Conservation (phyloP, 768 basidiomycete genomes). For the Daedaleopsis nitida region DNA sequence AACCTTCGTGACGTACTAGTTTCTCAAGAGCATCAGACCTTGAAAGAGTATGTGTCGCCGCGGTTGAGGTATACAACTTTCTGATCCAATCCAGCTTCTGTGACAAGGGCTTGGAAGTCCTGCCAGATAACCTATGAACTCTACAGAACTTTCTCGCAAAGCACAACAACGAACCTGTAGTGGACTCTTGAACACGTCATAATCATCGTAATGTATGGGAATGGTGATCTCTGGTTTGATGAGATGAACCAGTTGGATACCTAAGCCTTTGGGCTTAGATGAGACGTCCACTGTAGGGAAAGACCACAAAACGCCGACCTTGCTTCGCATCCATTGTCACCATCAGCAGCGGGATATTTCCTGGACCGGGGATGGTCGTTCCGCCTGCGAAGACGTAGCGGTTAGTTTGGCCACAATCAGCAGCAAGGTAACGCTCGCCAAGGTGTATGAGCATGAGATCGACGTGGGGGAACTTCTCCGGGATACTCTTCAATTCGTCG, state of each 20-base stretch:
- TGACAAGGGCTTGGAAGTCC: conserved; percentile 34
- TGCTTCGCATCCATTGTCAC: conserved; percentile 38
- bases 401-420: neutral
- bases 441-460: conserved; percentile 36
- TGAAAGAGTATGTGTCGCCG: conserved; percentile 31
- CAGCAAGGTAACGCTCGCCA: neutral
- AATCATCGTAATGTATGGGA: conserved; percentile 34
- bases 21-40: neutral
- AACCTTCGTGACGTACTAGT: neutral
- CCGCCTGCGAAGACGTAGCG: conserved; percentile 24
- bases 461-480: conserved; percentile 32
- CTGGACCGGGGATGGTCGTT: conserved; percentile 33
- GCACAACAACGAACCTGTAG: neutral
- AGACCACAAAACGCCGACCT: conserved; percentile 18
- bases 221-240: conserved; percentile 36
- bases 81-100: conserved; percentile 29
- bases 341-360: conserved; percentile 19
- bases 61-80: conserved; percentile 34
- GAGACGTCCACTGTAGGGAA: neutral
- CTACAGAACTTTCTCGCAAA: neutral
- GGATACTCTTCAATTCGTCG: conserved; percentile 36
- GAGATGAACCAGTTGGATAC: conserved; percentile 30
- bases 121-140: neutral
- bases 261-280: neutral
- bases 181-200: conserved; percentile 33